These are phyloP conservation scores for Podochytrium sp. DNA, from an alignment of 192 early-diverging fungal species.

Conservation along the genomic window DNA sequence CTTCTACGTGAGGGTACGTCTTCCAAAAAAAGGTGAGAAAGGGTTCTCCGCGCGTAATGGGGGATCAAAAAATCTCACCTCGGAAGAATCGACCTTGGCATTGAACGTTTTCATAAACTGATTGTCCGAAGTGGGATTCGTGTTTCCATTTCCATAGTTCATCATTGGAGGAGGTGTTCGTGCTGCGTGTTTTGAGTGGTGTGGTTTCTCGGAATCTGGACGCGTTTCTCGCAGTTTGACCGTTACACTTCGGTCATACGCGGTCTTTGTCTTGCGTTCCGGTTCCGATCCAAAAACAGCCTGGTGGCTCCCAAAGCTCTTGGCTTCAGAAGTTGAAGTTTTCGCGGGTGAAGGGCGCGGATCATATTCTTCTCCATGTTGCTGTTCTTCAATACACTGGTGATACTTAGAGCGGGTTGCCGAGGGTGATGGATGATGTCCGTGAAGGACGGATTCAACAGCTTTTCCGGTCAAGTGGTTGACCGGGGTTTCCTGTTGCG, in stretches of 20 bases:
- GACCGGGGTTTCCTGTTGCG: neutral
- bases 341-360: neutral
- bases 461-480: neutral
- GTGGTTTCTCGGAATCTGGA: neutral
- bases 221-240: neutral
- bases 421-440: too few species aligned
- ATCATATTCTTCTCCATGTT: neutral
- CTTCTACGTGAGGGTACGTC: constrained; percentile 18
- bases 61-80: neutral
- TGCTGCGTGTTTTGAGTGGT: neutral
- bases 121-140: constrained; percentile 14
- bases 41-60: neutral
- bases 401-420: neutral
- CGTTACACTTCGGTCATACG: constrained; percentile 7
- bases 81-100: neutral
- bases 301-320: neutral
- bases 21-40: neutral
- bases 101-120: constrained; percentile 28
- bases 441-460: neutral
- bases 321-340: neutral
- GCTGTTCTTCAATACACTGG: neutral
- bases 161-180: neutral
- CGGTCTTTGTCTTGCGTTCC: neutral
- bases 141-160: constrained; percentile 21
- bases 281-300: constrained; percentile 16